Base-by-base conservation (phyloP, 805 yeast genomes). In the Wickerhamomyces subpelliculosus region DNA sequence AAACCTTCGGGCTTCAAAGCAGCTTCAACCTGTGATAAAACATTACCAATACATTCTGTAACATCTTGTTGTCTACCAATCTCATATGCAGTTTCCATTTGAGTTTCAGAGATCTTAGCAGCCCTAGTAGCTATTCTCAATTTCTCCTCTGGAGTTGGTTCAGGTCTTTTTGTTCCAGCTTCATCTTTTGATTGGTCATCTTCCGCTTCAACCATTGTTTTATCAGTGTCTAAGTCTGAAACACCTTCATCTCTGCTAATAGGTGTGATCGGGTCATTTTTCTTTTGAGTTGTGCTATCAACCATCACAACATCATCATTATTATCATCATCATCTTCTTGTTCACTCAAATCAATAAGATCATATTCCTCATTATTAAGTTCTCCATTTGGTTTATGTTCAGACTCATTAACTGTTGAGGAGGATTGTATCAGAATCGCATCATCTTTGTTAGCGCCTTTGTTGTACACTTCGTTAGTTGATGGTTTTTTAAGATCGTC, bases 31-130 rank as follows among this genome's bases (percentile, higher is more conserved):
- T 90, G 97, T 46, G 82, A 84, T 12, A 89, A 68, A 8, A 93
- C 97, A 57, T 93, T 93, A 39, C 89, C 95, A 52, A 90, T 88
- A 59, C 97, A 90, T 57, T 93, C 98, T 0, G 97, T 88, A 16
- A 93, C 97, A 65, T 93, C 98, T 58, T 93, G 98, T 57, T 93
- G 98, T 46, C 95, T 70, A 3, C 96, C 95, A 52, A 80, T 68
- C 53, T 85, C 89, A 37, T 81, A 67, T 0, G 93, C 80, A 49
- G 80, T 74, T 40, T 78, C 88, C 60, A 83, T 72, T 51, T 82
- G 87, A 44, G 79, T 84, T 4, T 76, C 62, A 35, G 61, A 60
- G 14, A 63, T 58, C 28, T 56, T 57, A 0, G 64, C 65, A 32
- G 45, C 40, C 32, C 36, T 39, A 6, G 55, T 30, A n/a, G n/a